A percentile compares a stretch with the other conserved stretches of the same genome.
phyloP scores from a whole-genome alignment of 345 rosid genomes.

The Cardiospermum halicacabum region DNA sequence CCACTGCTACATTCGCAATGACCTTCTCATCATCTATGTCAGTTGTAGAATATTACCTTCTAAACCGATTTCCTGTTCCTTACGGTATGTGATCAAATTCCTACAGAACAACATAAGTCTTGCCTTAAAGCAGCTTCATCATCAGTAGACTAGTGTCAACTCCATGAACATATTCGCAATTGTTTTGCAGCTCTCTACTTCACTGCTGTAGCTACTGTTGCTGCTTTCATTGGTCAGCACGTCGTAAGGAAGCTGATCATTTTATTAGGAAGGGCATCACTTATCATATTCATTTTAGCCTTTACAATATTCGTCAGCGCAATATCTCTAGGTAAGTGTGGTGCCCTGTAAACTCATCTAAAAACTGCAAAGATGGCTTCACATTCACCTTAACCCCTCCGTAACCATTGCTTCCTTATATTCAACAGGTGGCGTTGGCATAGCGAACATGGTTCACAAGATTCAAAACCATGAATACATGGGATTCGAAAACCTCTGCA shows the following conservation, averaged over 20 bases:
- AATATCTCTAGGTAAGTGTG: constrained; percentile 41
- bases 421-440: constrained; percentile 45
- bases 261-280: constrained; percentile 43
- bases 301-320: constrained; percentile 45
- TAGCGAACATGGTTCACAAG: constrained; percentile 37
- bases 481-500: constrained; percentile 56
- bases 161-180: background rate
- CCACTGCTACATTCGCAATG: constrained; percentile 58
- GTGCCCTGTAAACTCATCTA: background rate
- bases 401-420: background rate
- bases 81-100: constrained; percentile 24
- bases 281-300: constrained; percentile 50
- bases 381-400: background rate
- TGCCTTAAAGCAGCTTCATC: background rate
- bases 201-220: constrained; percentile 33
- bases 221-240: constrained; percentile 44
- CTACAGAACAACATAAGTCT: background rate
- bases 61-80: constrained; percentile 52
- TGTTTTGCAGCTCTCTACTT: constrained; percentile 40
- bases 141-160: background rate
- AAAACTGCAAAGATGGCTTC: background rate
- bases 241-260: constrained; percentile 37
- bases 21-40: constrained; percentile 59
- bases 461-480: constrained; percentile 33
- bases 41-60: constrained; percentile 52